These are phyloP conservation scores for Zymoseptoria brevis DNA, from an alignment of 2,329 filamentous ascomycete species.

Conservation along the genomic window DNA sequence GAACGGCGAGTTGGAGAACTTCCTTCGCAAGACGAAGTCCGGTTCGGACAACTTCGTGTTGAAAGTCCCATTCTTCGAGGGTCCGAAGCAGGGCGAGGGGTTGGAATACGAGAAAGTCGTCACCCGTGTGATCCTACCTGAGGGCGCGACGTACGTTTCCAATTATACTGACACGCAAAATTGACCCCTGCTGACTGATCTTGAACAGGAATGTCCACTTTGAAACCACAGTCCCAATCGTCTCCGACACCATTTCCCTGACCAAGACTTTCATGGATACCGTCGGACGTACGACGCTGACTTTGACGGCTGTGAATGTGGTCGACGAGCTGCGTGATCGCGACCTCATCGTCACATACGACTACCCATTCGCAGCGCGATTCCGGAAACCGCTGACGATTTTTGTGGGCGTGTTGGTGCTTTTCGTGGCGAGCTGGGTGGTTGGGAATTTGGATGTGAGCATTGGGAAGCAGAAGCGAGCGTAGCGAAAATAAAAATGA, in stretches of 20 bases:
- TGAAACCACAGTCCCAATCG: constrained; percentile 64
- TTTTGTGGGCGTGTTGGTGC: constrained; percentile 61
- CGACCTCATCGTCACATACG: constrained; percentile 78
- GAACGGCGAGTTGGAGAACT: constrained; percentile 76
- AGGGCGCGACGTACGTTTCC: constrained; percentile 69
- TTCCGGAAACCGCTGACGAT: constrained; percentile 83
- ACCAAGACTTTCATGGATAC: constrained; percentile 93
- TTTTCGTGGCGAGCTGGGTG: constrained; percentile 68
- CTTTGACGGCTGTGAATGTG: constrained; percentile 73
- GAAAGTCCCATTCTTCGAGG: constrained; percentile 87
- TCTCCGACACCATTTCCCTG: constrained; percentile 52
- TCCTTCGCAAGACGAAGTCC: constrained; percentile 55
- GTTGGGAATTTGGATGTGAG: constrained; percentile 73
- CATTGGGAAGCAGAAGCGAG: constrained; percentile 47
- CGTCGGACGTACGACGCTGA: constrained; percentile 72
- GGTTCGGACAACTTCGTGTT: constrained; percentile 68
- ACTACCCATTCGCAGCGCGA: constrained; percentile 65
- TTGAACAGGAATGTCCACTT: constrained; percentile 67
- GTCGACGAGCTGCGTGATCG: constrained; percentile 84
- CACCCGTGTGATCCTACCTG: constrained; percentile 77
- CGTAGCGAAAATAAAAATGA: not conserved
- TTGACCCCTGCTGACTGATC: not conserved
- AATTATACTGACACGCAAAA: not conserved
- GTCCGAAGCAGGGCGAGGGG: constrained; percentile 77
- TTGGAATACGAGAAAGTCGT: constrained; percentile 76